Evolutionary conservation across 2,329 filamentous ascomycete species (phyloP).

Genomic region (Phyllachora maydis): DNA sequence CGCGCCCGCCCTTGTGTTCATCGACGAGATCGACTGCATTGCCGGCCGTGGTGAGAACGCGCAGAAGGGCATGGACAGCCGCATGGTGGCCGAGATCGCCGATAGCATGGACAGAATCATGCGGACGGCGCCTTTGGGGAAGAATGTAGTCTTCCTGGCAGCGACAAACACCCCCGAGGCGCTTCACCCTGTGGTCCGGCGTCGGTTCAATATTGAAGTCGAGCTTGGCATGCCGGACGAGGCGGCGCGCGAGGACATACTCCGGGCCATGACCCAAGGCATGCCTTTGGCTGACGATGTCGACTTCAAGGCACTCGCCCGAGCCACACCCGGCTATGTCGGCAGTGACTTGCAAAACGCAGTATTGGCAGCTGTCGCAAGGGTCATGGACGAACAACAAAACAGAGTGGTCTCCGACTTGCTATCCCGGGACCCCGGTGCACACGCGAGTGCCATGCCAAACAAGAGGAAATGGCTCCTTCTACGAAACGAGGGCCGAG

Average conservation of each 20-base stretch:
- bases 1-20: constrained; percentile 77
- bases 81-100: constrained; percentile 65
- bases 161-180: constrained; percentile 80
- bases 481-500: too few relatives aligned
- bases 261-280: constrained; percentile 50
- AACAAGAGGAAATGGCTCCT: constrained; percentile 8
- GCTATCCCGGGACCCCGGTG: constrained; percentile 4
- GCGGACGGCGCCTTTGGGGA: constrained; percentile 47
- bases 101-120: constrained; percentile 74
- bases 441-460: constrained; percentile 2
- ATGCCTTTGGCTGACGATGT: constrained; percentile 46
- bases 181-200: constrained; percentile 53
- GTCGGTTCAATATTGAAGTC: constrained; percentile 67
- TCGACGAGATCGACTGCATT: constrained; percentile 84
- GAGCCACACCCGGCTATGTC: constrained; percentile 78
- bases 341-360: constrained; percentile 65
- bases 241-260: constrained; percentile 53
- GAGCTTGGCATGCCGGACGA: constrained; percentile 78
- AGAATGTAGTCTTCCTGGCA: constrained; percentile 73
- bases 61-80: constrained; percentile 74
- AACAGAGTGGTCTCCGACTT: constrained; percentile 10
- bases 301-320: constrained; percentile 54
- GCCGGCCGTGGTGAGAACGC: constrained; percentile 68
- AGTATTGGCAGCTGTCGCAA: constrained; percentile 20
- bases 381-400: constrained; percentile 12